Evolutionary conservation across 495 filamentous ascomycete species (phyloP).

Genomic region (Aspergillus olivimuriae): DNA sequence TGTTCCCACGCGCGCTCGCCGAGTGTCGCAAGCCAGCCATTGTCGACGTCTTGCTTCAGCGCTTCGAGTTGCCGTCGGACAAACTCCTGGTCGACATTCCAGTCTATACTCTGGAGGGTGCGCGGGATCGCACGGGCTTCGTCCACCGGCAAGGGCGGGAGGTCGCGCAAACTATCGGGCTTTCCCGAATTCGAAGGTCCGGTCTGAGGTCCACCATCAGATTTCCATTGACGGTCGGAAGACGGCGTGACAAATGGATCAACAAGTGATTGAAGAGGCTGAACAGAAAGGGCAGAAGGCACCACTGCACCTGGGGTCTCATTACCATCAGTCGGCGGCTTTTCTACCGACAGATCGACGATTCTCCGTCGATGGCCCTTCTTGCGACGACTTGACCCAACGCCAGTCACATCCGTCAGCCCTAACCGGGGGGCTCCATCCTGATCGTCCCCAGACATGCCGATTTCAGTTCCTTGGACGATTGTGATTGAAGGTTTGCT

Average conservation of each 20-base stretch:
- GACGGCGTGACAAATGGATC: constrained; percentile 23
- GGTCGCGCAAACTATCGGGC: constrained; percentile 11
- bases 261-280: constrained; percentile 27
- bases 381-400: constrained; percentile 38
- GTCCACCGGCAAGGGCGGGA: constrained; percentile 10
- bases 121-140: constrained; percentile 11
- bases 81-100: constrained; percentile 66
- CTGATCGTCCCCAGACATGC: constrained; percentile 3
- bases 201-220: constrained; percentile 29
- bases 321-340: constrained; percentile 38
- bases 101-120: constrained; percentile 35
- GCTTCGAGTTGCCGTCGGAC: constrained; percentile 83
- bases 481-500: constrained; percentile 42
- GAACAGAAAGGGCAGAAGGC: constrained; percentile 24
- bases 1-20: constrained; percentile 66
- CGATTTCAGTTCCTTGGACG: constrained; percentile 3
- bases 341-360: constrained; percentile 69
- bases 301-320: constrained; percentile 23
- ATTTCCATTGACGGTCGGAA: constrained; percentile 29
- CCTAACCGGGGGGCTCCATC: constrained; percentile 1
- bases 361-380: constrained; percentile 65
- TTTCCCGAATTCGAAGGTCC: constrained; percentile 24
- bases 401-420: constrained; percentile 18
- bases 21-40: constrained; percentile 77
- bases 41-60: constrained; percentile 74